Evolutionary conservation across 179 eudicot genomes (phyloP), one percentile per base, ranked within the genome.

Genomic region (Corrigiola litoralis): DNA sequence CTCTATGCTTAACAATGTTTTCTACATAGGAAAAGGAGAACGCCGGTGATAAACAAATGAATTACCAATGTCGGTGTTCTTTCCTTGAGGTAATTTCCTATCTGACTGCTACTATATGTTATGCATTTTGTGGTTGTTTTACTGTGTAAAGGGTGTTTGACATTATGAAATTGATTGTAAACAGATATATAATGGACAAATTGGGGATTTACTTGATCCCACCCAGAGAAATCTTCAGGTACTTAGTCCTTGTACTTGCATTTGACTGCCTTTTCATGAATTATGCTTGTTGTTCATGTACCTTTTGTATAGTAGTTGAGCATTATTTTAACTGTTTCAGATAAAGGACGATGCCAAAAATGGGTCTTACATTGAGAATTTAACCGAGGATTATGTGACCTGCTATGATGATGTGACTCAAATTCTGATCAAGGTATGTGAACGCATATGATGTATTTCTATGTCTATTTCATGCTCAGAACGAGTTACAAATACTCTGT

Each of bases 191-290:
- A 76, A 88, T 77, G 97, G 95, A 18, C 86, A 88, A 57, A 87
- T 91, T 57, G 85, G 88, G 67, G 99, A 95, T 84, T 78, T 95
- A 70, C 97, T 95, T 33, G 96, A 95, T 85, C 90, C 99, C 46
- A 73, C 85, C 4, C 87, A 82, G 37, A 71, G 96, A 62, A 85
- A 88, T 67, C 78, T 95, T 57, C 80, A 91, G 99, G 99, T 94
- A 60, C 47, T 8, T 59, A n/a, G 41, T 61, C 32, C 1, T 28
- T 57, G 42, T 49, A 6, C n/a, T 36, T 52, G 14, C 13, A 12
- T 46, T 76, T 12, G 21, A 23, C 31, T 62, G 44, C 10, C 20
- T 24, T 23, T 41, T 23, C 4, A 23, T 61, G 27, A 6, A 16
- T n/a, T 49, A 48, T 48, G 21, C 53, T 54, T 57, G 17, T 49